phyloP scores from a whole-genome alignment of 2,329 filamentous ascomycete genomes.

The Pleoardoris graminearum region DNA sequence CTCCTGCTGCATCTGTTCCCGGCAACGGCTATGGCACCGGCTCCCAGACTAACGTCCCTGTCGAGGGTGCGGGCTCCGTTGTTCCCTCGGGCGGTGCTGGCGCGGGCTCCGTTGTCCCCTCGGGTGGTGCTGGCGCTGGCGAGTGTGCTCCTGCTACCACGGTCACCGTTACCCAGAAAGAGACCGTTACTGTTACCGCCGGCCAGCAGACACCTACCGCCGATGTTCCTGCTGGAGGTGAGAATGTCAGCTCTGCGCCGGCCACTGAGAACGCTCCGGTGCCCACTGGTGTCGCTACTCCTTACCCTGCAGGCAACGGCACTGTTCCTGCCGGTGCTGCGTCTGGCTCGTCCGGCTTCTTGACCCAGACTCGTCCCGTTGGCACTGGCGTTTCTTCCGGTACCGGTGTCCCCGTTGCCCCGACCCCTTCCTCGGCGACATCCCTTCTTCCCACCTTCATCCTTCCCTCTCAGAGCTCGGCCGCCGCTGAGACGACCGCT shows the following conservation, averaged over 20 bases:
- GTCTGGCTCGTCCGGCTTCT: slow-evolving; percentile 33
- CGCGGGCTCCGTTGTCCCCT: slow-evolving; percentile 14
- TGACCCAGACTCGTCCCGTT: slow-evolving; percentile 34
- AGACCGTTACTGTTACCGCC: slow-evolving; percentile 42
- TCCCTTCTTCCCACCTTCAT: slow-evolving; percentile 27
- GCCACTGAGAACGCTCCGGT: slow-evolving; percentile 13
- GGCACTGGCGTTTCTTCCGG: slow-evolving; percentile 9
- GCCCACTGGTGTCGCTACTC: slow-evolving; percentile 20
- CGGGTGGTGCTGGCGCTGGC: slow-evolving; percentile 20
- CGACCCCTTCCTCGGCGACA: too few relatives aligned
- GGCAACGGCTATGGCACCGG: slow-evolving; percentile 16
- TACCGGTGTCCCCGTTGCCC: slow-evolving; percentile 11
- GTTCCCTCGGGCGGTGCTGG: slow-evolving; percentile 21
- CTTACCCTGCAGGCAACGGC: slow-evolving; percentile 34
- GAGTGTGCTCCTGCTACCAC: slow-evolving; percentile 41
- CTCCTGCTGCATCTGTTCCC: not conserved
- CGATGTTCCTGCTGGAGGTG: slow-evolving; percentile 12
- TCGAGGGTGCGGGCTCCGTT: slow-evolving; percentile 18
- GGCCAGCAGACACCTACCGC: slow-evolving; percentile 14
- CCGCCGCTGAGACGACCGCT: slow-evolving; percentile 20
- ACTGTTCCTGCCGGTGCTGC: slow-evolving; percentile 31
- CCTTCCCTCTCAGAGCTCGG: slow-evolving; percentile 5
- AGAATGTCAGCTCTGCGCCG: slow-evolving; percentile 11
- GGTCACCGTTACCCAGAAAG: slow-evolving; percentile 43
- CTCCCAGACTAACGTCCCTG: slow-evolving; percentile 20